Percentiles rank a stretch among this genome's conserved stretches.
Conservation (phyloP, 768 basidiomycete species). For the Hericium rajendrae region DNA sequence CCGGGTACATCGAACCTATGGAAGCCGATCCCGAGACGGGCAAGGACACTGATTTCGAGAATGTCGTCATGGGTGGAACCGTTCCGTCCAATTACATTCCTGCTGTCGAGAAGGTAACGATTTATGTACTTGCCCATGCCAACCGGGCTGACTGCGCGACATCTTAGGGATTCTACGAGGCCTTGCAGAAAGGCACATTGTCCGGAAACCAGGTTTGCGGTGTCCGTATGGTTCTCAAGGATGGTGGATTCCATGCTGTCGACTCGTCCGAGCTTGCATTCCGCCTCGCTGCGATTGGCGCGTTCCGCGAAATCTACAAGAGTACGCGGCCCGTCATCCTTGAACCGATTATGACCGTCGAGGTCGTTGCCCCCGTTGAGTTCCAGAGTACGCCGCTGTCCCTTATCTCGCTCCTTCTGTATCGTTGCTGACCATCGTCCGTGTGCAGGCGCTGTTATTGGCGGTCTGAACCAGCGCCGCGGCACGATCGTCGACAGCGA, state of each 20-base stretch:
- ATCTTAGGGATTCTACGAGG: slow-evolving; percentile 85
- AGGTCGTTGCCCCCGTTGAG: slow-evolving; percentile 90
- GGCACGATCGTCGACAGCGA: slow-evolving; percentile 95
- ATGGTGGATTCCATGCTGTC: slow-evolving; percentile 87
- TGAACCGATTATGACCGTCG: slow-evolving; percentile 98
- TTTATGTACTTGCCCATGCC: not conserved
- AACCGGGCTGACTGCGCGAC: not conserved
- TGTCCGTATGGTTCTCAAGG: slow-evolving; percentile 78
- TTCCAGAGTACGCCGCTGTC: slow-evolving; percentile 64
- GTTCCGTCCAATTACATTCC: slow-evolving; percentile 90
- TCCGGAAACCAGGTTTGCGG: slow-evolving; percentile 85
- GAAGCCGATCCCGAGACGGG: slow-evolving; percentile 64
- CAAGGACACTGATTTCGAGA: slow-evolving; percentile 79
- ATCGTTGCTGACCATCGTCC: not conserved
- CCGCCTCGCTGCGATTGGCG: slow-evolving; percentile 81
- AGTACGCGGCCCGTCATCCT: slow-evolving; percentile 73
- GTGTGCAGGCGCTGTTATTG: slow-evolving; percentile 70
- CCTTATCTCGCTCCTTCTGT: not conserved
- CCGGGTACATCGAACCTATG: slow-evolving; percentile 88
- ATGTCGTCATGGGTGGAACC: slow-evolving; percentile 82
- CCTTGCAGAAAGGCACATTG: slow-evolving; percentile 81
- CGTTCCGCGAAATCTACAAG: slow-evolving; percentile 84
- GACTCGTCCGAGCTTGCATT: slow-evolving; percentile 98
- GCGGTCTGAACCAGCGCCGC: slow-evolving; percentile 83
- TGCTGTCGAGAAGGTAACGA: slow-evolving; percentile 79